phyloP scores from a whole-genome alignment of 768 basidiomycete species.

The Chalciporus sphaerocephalus region DNA sequence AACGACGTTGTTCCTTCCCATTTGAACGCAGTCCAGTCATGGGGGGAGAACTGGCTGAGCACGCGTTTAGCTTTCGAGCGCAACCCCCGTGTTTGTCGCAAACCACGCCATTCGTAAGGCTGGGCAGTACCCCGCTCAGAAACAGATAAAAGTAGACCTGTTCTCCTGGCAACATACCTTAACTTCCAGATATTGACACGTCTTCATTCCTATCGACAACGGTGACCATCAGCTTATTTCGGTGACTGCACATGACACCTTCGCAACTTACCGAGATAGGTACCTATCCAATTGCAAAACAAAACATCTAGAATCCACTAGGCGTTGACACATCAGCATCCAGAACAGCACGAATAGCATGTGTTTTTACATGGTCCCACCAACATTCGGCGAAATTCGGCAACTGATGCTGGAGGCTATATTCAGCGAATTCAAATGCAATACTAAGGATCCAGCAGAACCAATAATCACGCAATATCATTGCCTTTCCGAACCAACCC shows the following conservation, averaged over 20 bases:
- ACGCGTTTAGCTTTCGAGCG: conserved; percentile 77
- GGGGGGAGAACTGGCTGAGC: conserved; percentile 79
- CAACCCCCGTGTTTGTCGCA: conserved; percentile 71
- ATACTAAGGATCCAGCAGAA: conserved; percentile 91
- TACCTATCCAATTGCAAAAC: conserved; percentile 84
- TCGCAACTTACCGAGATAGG: conserved; percentile 59
- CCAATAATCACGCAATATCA: conserved; percentile 90
- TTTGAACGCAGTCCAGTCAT: conserved; percentile 83
- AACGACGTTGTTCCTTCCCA: conserved; percentile 81
- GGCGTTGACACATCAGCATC: conserved; percentile 12
- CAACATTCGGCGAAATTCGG: conserved; percentile 89
- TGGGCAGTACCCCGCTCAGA: conserved; percentile 26
- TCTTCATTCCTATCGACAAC: conserved; percentile 67
- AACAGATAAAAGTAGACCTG: not conserved
- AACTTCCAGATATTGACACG: conserved; percentile 82
- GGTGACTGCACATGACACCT: conserved; percentile 8
- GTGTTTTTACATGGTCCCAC: conserved; percentile 83
- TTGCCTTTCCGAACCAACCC: conserved; percentile 90
- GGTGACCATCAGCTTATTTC: conserved; percentile 11
- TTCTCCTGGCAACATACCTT: conserved; percentile 46
- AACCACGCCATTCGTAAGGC: conserved; percentile 85
- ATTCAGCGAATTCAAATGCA: conserved; percentile 86
- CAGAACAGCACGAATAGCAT: conserved; percentile 2
- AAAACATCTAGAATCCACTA: conserved; percentile 88
- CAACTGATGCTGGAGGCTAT: conserved; percentile 83